Evolutionary conservation across 2,329 filamentous ascomycete species (phyloP).

Genomic region (Fusarium lyarnte): DNA sequence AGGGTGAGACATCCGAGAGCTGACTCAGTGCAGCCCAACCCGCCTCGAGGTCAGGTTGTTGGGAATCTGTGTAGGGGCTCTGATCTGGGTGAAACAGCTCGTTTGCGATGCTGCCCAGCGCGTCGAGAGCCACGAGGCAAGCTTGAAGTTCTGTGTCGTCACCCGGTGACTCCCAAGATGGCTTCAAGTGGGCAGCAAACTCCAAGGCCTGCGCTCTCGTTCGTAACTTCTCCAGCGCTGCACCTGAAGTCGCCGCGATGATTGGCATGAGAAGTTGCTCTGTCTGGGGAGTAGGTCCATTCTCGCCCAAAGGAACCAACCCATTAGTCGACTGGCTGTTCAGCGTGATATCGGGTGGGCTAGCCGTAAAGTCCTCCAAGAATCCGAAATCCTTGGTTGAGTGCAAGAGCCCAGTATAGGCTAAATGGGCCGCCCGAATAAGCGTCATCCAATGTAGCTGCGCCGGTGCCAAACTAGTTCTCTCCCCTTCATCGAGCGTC

Average conservation of each 20-base stretch:
- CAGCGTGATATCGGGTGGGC: not conserved
- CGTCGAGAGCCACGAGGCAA: conserved; percentile 18
- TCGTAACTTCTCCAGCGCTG: conserved; percentile 9
- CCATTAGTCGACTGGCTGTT: not conserved
- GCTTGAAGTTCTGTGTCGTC: not conserved
- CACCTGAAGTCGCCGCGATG: conserved; percentile 4
- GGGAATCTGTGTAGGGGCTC: not conserved
- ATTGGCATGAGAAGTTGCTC: conserved; percentile 27
- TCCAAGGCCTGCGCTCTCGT: conserved; percentile 3
- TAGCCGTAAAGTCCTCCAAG: not conserved
- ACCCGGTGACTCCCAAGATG: not conserved
- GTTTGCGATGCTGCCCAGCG: conserved; percentile 14
- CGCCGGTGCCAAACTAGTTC: not conserved
- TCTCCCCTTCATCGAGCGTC: conserved; percentile 22
- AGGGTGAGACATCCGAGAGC: conserved; percentile 23
- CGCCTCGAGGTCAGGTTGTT: not conserved
- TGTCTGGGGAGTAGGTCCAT: conserved; percentile 6
- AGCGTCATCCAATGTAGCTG: conserved; percentile 38
- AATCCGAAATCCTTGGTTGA: not conserved
- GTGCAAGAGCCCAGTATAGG: conserved; percentile 22
- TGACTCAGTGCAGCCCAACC: not conserved
- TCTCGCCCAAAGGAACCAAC: not conserved
- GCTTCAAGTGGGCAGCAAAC: not conserved
- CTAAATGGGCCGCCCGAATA: conserved; percentile 30
- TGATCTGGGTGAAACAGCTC: conserved; percentile 1